phyloP scores from a whole-genome alignment of 2,329 filamentous ascomycete genomes.

The Cladophialophora immunda region DNA sequence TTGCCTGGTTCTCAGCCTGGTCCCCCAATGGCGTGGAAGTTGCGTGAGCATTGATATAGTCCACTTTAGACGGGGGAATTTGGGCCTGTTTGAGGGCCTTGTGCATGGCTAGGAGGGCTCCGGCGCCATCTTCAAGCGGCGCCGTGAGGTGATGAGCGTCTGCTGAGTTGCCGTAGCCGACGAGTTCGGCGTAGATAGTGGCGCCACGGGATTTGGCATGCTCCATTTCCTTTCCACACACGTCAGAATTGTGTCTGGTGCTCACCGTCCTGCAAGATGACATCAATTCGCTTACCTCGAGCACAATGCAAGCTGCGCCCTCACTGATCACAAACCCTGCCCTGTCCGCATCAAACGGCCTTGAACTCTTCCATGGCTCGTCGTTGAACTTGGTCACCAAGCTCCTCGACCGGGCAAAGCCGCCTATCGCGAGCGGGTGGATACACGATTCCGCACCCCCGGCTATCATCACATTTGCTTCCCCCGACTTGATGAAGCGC shows the following conservation, averaged over 20 bases:
- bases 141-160: conserved; percentile 96
- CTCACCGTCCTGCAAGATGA: neutral
- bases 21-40: conserved; percentile 75
- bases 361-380: conserved; percentile 73
- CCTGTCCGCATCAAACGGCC: conserved; percentile 84
- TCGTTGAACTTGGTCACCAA: conserved; percentile 83
- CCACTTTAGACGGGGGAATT: conserved; percentile 73
- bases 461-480: conserved; percentile 95
- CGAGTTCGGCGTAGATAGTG: conserved; percentile 85
- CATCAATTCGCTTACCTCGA: conserved; percentile 66
- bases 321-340: conserved; percentile 92
- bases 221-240: conserved; percentile 70
- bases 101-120: conserved; percentile 85
- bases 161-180: conserved; percentile 87
- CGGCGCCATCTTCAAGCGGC: conserved; percentile 80
- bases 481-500: conserved; percentile 89
- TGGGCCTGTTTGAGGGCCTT: conserved; percentile 77
- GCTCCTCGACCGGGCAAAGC: conserved; percentile 87
- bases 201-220: conserved; percentile 84
- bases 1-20: conserved; percentile 84
- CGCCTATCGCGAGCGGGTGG: conserved; percentile 89
- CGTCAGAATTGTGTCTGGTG: neutral
- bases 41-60: conserved; percentile 96
- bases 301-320: conserved; percentile 83
- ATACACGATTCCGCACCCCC: conserved; percentile 95